A percentile compares a stretch with the other conserved stretches of the same genome.
Conservation (phyloP, 1,284 basidiomycete species). For the Fistulinella cinereoalba region DNA sequence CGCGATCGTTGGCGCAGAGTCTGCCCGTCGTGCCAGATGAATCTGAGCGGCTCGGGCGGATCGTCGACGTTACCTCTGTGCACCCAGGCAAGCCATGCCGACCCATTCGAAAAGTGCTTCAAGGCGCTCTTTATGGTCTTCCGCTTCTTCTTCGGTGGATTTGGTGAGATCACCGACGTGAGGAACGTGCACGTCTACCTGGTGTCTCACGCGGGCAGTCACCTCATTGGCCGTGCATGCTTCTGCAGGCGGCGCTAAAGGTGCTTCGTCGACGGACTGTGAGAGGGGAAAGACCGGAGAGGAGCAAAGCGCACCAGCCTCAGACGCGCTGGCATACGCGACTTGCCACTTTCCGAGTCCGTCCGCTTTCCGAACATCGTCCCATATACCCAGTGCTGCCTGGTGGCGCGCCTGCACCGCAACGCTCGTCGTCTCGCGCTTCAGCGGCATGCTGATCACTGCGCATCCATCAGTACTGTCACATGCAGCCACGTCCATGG, state of each 20-base stretch:
- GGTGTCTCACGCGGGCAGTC: slow-evolving; percentile 16
- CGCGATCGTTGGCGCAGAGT: slow-evolving; percentile 38
- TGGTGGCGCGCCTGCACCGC: slow-evolving; percentile 35
- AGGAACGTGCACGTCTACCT: slow-evolving; percentile 37
- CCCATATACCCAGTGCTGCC: slow-evolving; percentile 41
- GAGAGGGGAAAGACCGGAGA: too few species aligned
- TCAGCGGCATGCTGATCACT: slow-evolving; percentile 48
- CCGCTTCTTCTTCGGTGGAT: slow-evolving; percentile 26
- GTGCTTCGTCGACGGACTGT: too few species aligned
- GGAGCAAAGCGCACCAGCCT: too few species aligned
- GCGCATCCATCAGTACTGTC: slow-evolving; percentile 1
- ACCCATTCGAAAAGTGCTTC: slow-evolving; percentile 63
- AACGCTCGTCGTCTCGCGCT: slow-evolving; percentile 34
- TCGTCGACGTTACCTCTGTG: slow-evolving; percentile 36
- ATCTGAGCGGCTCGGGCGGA: too few species aligned
- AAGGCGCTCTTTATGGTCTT: slow-evolving; percentile 50
- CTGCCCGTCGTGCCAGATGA: slow-evolving; percentile 23
- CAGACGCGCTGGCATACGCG: slow-evolving; percentile 34
- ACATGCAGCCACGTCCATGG: slow-evolving; percentile 6
- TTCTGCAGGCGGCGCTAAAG: too few species aligned
- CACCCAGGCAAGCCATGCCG: slow-evolving; percentile 54
- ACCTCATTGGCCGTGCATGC: slow-evolving; percentile 2
- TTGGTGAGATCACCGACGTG: slow-evolving; percentile 24
- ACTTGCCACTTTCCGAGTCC: slow-evolving; percentile 46
- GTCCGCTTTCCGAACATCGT: slow-evolving; percentile 32